phyloP scores from a whole-genome alignment of 2,329 filamentous ascomycete species.

The Colletotrichum sp. region DNA sequence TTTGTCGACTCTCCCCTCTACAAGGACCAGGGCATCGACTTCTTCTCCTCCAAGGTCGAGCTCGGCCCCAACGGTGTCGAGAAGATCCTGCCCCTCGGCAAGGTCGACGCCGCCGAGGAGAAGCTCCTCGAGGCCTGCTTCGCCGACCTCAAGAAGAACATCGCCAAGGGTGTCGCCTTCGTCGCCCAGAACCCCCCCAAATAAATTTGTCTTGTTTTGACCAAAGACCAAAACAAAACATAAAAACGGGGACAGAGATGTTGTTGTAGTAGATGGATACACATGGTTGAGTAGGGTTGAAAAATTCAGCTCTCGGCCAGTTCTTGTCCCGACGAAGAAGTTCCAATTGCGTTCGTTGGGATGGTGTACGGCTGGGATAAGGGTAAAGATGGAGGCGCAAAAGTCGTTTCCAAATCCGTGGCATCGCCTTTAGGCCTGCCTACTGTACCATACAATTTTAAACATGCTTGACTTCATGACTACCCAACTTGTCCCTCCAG shows the following conservation, averaged over 20 bases:
- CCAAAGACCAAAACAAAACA: not conserved
- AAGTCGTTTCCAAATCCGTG: slow-evolving; percentile 10
- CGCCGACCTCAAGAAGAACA: slow-evolving; percentile 90
- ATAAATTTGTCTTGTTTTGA: slow-evolving; percentile 40
- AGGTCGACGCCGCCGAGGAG: slow-evolving; percentile 85
- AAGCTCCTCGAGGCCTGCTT: slow-evolving; percentile 87
- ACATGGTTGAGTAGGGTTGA: slow-evolving; percentile 21
- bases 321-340: not conserved
- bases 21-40: slow-evolving; percentile 97
- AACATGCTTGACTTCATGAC: slow-evolving; percentile 19
- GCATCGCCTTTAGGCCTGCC: slow-evolving; percentile 21
- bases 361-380: slow-evolving; percentile 1
- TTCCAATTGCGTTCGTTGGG: not conserved
- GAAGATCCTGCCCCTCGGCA: slow-evolving; percentile 88
- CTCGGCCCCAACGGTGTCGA: slow-evolving; percentile 95
- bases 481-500: not conserved
- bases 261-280: slow-evolving; percentile 9
- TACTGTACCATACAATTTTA: slow-evolving; percentile 21
- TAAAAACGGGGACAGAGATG: not conserved
- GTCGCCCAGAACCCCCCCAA: slow-evolving; percentile 65
- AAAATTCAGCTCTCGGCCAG: slow-evolving; percentile 2
- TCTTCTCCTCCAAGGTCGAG: slow-evolving; percentile 95
- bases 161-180: slow-evolving; percentile 81
- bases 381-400: slow-evolving; percentile 16
- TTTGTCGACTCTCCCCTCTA: slow-evolving; percentile 97